A percentile compares a stretch with the other conserved stretches of the same genome.
These are phyloP conservation scores for Mallotus repandus DNA, from an alignment of 441 rosid species.

Conservation along the genomic window DNA sequence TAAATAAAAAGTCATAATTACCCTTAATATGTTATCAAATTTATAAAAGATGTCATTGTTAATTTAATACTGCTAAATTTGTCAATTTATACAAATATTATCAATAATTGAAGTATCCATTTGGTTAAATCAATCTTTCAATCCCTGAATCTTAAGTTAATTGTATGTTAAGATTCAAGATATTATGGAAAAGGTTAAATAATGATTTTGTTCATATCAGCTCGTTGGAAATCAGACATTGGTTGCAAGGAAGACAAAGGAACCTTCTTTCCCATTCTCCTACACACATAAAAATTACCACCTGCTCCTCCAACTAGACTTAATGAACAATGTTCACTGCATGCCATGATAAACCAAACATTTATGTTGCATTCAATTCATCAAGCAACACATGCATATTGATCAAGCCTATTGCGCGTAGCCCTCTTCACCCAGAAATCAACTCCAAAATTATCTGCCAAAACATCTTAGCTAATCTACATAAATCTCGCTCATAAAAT, in stretches of 20 bases:
- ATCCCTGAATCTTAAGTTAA: constrained; percentile 40
- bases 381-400: constrained; percentile 44
- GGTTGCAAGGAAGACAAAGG: constrained; percentile 54
- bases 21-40: too few relatives aligned
- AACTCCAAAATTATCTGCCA: constrained; percentile 30
- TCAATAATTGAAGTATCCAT: too few relatives aligned
- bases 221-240: constrained; percentile 44
- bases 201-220: constrained; percentile 74
- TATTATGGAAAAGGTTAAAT: constrained; percentile 55
- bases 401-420: constrained; percentile 65
- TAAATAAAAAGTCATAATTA: too few relatives aligned
- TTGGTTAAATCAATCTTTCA: constrained; percentile 40
- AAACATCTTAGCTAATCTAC: constrained; percentile 43
- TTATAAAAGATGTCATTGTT: too few relatives aligned
- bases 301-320: constrained; percentile 47
- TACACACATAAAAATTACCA: constrained; percentile 36
- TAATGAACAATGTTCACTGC: constrained; percentile 23
- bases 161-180: constrained; percentile 51
- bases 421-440: constrained; percentile 72
- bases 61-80: too few relatives aligned
- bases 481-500: constrained; percentile 47
- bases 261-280: constrained; percentile 41
- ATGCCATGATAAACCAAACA: constrained; percentile 31
- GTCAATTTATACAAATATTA: too few relatives aligned
- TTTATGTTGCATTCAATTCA: constrained; percentile 35